phyloP scores from a whole-genome alignment of 176 grass and related monocot genomes.

The Oropetium thomaeum region DNA sequence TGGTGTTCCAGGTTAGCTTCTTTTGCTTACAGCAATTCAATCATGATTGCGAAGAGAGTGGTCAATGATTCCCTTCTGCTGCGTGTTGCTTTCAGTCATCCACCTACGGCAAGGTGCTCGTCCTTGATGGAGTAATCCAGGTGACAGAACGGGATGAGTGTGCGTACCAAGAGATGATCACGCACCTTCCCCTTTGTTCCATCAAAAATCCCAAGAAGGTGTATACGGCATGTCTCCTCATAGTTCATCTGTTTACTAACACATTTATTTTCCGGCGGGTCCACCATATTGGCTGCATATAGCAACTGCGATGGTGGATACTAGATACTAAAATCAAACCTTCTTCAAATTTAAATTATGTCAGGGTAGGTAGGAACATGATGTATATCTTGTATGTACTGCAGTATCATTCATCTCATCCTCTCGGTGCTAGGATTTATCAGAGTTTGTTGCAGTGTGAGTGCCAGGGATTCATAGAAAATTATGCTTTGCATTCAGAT shows the following conservation, averaged over 20 bases:
- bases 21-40: background rate
- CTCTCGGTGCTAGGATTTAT: background rate
- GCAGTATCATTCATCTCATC: background rate
- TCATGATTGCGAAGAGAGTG: background rate
- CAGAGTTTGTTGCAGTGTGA: background rate
- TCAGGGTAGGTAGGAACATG: background rate
- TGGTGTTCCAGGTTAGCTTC: conserved; percentile 77
- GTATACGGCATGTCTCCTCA: background rate
- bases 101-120: conserved; percentile 92
- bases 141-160: conserved; percentile 89
- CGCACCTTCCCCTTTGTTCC: conserved; percentile 89
- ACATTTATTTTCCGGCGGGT: background rate
- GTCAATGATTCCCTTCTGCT: background rate
- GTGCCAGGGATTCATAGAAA: background rate
- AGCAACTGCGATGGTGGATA: background rate
- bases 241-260: background rate
- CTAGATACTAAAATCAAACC: background rate
- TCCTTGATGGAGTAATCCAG: conserved; percentile 93
- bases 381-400: background rate
- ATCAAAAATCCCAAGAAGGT: conserved; percentile 95
- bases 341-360: background rate
- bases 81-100: conserved; percentile 54
- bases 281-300: background rate
- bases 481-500: background rate
- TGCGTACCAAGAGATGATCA: conserved; percentile 96